Base-by-base conservation (phyloP, 495 filamentous ascomycete genomes). In the Aspergillus sparsus region DNA sequence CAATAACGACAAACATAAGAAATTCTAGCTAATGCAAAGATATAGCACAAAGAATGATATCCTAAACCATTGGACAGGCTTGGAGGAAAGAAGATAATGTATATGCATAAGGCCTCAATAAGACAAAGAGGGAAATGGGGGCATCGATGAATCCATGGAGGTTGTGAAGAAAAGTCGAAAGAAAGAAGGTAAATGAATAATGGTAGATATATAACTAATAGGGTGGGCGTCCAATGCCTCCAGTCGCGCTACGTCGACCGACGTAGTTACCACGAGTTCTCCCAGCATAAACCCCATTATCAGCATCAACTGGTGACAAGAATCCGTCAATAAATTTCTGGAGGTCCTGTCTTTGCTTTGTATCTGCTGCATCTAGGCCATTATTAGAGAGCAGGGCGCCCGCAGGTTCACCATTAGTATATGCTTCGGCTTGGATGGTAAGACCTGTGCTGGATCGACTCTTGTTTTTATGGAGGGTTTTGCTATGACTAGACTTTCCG, bases 201-300 rank as follows among this genome's bases (percentile, higher is more conserved):
- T 44, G 27, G 18, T 41, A 49, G 41, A 46, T 27, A 51, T 36
- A 49, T 41, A 57, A 53, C 66, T 64, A 80, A 59, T 80, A 80
- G 3, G 77, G 77, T 27, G 77, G 77, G 13, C 75, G 72, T 50
- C 77, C 76, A 42, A 80, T 69, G 10, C 66, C 66, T 36, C 66
- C 70, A n/a, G 63, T 73, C 39, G 62, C 61, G 44, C 64, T 65
- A 18, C 72, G 72, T 63, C 66, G 63, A 49, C 62, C 65, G 7
- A 52, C 45, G 45, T 58, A 61, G 56, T 49, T 60, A 49, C 67
- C 58, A 52, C 46, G 64, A 36, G 53, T 42, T 34, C 65, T 61
- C 10, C 53, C 44, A 33, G 45, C 13, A 31, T 21, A 36, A 45
- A 33, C 31, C 16, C 53, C 42, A 37, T 50, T 27, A 21, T 63